These are phyloP conservation scores for Aspergillus avenaceus DNA, from an alignment of 495 filamentous ascomycete species.

Conservation along the genomic window DNA sequence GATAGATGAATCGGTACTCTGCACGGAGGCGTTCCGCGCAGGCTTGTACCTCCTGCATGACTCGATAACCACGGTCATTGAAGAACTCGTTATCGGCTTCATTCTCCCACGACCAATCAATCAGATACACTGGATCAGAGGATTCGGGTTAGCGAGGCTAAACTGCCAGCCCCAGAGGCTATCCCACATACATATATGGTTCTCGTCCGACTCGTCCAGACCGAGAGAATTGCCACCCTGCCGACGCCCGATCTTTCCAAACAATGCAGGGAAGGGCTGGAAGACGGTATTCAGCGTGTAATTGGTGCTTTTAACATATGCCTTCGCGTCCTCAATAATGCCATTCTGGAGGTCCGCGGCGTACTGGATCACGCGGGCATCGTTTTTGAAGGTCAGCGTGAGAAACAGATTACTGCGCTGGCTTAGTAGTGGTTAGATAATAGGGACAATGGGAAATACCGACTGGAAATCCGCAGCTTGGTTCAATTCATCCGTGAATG, in stretches of 20 bases:
- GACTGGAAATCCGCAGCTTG: too few relatives aligned
- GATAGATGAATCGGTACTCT: conserved; percentile 21
- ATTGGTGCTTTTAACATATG: conserved; percentile 5
- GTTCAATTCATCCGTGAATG: too few relatives aligned
- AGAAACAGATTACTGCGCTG: conserved; percentile 17
- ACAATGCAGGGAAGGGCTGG: conserved; percentile 20
- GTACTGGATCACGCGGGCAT: conserved; percentile 9
- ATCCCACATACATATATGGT: conserved; percentile 16
- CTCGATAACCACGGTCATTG: conserved; percentile 8
- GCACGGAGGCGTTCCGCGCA: conserved; percentile 22
- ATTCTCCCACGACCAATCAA: conserved; percentile 19
- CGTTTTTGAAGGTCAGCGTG: conserved; percentile 16
- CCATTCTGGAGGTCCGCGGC: conserved; percentile 14
- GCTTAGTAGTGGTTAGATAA: too few relatives aligned
- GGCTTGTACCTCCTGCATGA: conserved; percentile 12
- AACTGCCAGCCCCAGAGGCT: too few relatives aligned
- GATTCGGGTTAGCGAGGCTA: too few relatives aligned
- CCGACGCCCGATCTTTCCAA: conserved; percentile 9
- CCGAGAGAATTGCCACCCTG: conserved; percentile 24
- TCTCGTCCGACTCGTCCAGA: conserved; percentile 20
- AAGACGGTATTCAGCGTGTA: conserved; percentile 15
- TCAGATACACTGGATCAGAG: conserved; percentile 18
- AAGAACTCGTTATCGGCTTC: conserved; percentile 17
- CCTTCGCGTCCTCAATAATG: conserved; percentile 14
- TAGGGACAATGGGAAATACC: too few relatives aligned